Conservation (phyloP, 2,329 filamentous ascomycete genomes). For the Cryphonectria parasitica region DNA sequence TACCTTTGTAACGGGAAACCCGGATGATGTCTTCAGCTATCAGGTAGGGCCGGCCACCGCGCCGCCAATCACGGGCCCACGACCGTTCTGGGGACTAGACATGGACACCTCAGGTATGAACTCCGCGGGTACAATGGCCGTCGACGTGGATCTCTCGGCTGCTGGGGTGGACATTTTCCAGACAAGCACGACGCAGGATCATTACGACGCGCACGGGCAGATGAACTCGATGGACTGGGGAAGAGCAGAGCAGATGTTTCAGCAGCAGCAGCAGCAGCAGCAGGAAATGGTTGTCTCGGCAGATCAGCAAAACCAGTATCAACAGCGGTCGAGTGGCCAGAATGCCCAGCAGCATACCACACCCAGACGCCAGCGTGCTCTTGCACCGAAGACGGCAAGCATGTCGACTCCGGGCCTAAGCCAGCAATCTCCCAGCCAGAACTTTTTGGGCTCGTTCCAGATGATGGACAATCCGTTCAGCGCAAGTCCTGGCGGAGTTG, state of each 20-base stretch:
- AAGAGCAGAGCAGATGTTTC: slow-evolving; percentile 58
- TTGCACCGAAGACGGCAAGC: slow-evolving; percentile 56
- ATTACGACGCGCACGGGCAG: slow-evolving; percentile 44
- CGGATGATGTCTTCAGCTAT: slow-evolving; percentile 62
- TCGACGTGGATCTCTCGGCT: slow-evolving; percentile 48
- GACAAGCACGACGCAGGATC: slow-evolving; percentile 32
- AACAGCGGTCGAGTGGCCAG: slow-evolving; percentile 29
- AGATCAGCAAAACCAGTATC: slow-evolving; percentile 34
- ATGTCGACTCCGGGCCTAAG: slow-evolving; percentile 37
- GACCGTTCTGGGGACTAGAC: slow-evolving; percentile 65
- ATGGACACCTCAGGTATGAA: slow-evolving; percentile 61
- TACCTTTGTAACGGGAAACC: slow-evolving; percentile 47
- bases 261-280: slow-evolving; percentile 45
- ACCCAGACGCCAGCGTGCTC: slow-evolving; percentile 47
- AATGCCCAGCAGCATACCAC: slow-evolving; percentile 36
- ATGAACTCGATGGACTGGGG: slow-evolving; percentile 62
- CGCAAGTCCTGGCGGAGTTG: slow-evolving; percentile 54
- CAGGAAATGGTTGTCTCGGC: slow-evolving; percentile 40
- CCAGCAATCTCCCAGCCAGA: slow-evolving; percentile 30
- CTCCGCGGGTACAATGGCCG: slow-evolving; percentile 20
- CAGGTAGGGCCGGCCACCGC: slow-evolving; percentile 59
- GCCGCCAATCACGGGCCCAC: slow-evolving; percentile 47
- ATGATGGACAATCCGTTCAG: slow-evolving; percentile 54
- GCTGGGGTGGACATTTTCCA: slow-evolving; percentile 51
- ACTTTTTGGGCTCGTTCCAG: slow-evolving; percentile 46